A percentile compares a stretch with the other conserved stretches of the same genome.
Conservation (phyloP, 768 basidiomycete species). For the Trametes cingulata region DNA sequence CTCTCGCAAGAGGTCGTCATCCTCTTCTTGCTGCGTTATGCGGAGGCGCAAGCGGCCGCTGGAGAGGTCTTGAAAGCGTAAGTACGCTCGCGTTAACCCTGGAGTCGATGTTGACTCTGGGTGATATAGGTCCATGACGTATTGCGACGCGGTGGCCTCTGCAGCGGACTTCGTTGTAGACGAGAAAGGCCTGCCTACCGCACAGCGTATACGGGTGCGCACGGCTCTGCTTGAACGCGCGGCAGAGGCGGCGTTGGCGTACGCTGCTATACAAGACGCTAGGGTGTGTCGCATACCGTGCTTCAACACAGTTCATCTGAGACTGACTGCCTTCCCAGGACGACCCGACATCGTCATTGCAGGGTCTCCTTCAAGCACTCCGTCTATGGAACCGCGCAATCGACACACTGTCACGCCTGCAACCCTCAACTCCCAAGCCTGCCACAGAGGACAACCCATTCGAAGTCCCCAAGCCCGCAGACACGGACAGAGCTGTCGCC, state of each 20-base stretch:
- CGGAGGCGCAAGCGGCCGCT: conserved; percentile 60
- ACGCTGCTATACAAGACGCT: conserved; percentile 66
- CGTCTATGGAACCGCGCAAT: conserved; percentile 81
- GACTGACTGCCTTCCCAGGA: conserved; percentile 45
- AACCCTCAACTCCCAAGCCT: conserved; percentile 35
- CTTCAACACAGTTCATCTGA: not conserved
- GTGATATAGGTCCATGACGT: conserved; percentile 45
- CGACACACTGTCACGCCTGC: conserved; percentile 64
- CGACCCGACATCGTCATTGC: conserved; percentile 56
- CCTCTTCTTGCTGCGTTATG: conserved; percentile 61
- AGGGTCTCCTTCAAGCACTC: conserved; percentile 65
- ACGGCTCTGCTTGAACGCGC: conserved; percentile 64
- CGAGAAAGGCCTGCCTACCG: conserved; percentile 52
- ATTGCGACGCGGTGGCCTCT: conserved; percentile 58
- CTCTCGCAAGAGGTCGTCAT: conserved; percentile 54
- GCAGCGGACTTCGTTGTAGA: conserved; percentile 41
- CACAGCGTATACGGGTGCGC: conserved; percentile 58
- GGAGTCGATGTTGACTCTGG: not conserved
- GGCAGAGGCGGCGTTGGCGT: conserved; percentile 70
- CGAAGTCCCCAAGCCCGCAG: conserved; percentile 39
- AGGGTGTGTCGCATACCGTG: conserved; percentile 50
- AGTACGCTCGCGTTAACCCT: not conserved
- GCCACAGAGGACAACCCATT: conserved; percentile 56
- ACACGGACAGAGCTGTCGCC: conserved; percentile 4
- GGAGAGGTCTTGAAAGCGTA: conserved; percentile 67